phyloP scores from a whole-genome alignment of 768 basidiomycete species.

The Obba rivulosa region DNA sequence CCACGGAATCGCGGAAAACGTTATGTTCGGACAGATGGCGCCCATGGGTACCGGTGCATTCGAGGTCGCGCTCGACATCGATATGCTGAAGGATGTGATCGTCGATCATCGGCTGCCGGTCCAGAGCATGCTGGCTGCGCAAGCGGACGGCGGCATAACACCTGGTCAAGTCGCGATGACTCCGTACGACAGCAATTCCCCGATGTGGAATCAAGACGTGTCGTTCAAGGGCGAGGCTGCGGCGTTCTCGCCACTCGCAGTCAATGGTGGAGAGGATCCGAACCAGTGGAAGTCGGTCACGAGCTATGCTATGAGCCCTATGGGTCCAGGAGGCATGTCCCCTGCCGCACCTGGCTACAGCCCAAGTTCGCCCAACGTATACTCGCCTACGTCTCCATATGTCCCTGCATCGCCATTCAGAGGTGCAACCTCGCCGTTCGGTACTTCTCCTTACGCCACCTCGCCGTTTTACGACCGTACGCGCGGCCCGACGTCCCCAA shows the following conservation, averaged over 20 bases:
- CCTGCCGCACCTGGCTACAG: constrained; percentile 86
- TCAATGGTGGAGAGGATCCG: constrained; percentile 76
- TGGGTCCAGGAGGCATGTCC: constrained; percentile 82
- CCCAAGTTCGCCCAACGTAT: constrained; percentile 85
- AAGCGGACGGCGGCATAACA: constrained; percentile 84
- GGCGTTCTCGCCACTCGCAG: constrained; percentile 92
- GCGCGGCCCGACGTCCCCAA: constrained; percentile 69
- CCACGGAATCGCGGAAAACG: constrained; percentile 97
- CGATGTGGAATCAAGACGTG: constrained; percentile 67
- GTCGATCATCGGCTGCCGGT: constrained; percentile 92
- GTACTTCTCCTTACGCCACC: constrained; percentile 74
- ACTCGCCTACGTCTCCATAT: constrained; percentile 88
- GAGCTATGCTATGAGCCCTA: constrained; percentile 80
- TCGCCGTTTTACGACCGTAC: constrained; percentile 77
- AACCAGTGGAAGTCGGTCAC: constrained; percentile 57
- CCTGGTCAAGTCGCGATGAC: constrained; percentile 93
- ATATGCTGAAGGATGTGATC: constrained; percentile 98
- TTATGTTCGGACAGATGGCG: constrained; percentile 99
- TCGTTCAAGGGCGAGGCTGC: constrained; percentile 80
- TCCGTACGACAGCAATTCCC: constrained; percentile 91
- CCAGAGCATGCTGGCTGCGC: constrained; percentile 67
- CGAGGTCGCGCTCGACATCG: constrained; percentile 93
- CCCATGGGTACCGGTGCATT: constrained; percentile 98
- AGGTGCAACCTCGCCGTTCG: constrained; percentile 80
- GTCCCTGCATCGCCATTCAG: constrained; percentile 80